phyloP scores from a whole-genome alignment of 1,139 yeast species.

The Pichia sp. region DNA sequence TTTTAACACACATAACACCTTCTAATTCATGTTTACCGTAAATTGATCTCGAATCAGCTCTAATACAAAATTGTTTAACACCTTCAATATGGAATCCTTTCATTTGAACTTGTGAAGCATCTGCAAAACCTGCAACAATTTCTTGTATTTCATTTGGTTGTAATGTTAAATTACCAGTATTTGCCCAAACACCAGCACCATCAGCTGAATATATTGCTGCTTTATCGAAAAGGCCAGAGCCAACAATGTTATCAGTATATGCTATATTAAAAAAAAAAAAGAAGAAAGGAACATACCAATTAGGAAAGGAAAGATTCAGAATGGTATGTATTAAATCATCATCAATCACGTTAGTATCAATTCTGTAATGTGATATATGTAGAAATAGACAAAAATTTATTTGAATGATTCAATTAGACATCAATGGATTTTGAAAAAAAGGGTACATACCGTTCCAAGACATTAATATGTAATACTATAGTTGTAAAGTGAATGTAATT shows the following conservation, averaged over 20 bases:
- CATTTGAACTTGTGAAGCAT: conserved; percentile 73
- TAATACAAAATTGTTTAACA: conserved; percentile 79
- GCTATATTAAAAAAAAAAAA: conserved; percentile 43
- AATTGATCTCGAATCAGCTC: conserved; percentile 88
- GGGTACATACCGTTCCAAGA: conserved; percentile 35
- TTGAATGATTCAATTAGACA: too few relatives aligned
- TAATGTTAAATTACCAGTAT: conserved; percentile 64
- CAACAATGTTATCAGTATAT: conserved; percentile 86
- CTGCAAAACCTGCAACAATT: conserved; percentile 74
- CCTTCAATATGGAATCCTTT: conserved; percentile 82
- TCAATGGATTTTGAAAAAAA: neutral
- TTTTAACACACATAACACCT: conserved; percentile 87
- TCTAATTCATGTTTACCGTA: conserved; percentile 87
- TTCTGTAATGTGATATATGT: too few relatives aligned
- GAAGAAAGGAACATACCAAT: neutral
- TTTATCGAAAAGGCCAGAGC: conserved; percentile 81
- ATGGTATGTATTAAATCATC: too few relatives aligned
- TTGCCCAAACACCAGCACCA: conserved; percentile 95
- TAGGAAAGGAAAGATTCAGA: neutral
- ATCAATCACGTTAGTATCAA: too few relatives aligned
- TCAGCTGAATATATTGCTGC: conserved; percentile 92
- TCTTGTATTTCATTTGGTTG: conserved; percentile 65
- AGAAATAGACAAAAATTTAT: too few relatives aligned
- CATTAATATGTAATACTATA: conserved; percentile 20
- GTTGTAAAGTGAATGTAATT: neutral